Evolutionary conservation across 805 yeast species (phyloP), one percentile per base, ranked within the genome.

Genomic region (Candida mattraensis): DNA sequence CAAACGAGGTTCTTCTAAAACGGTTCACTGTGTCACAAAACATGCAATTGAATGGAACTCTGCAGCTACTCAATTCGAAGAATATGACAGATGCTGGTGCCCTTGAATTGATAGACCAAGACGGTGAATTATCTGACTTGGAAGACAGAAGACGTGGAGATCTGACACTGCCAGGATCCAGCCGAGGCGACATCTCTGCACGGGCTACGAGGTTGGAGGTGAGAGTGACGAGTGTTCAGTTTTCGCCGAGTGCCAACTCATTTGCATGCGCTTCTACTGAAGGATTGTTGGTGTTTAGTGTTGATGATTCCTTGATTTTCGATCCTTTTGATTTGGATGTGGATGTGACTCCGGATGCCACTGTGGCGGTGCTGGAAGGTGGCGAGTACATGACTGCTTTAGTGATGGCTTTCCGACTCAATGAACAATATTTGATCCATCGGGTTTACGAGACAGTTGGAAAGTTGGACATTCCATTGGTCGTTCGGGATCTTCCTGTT

Each of bases 201-300:
- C 73, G 97, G 50, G 74, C 76, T 33, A 70, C 78, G 1, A 75
- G 88, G 46, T 93, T 96, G 0, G 95, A 80, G 48, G 73, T 93
- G n/a, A 69, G 94, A 53, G 88, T 89, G 4, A 77, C 87, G 3
- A 68, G 83, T 3, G 72, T 93, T 18, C 74, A 72, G 48, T 93
- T 89, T 54, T 86, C 96, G 2, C 99, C 99, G 13, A 83, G 96
- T 0, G 83, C 94, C 2, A 71, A 83, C 14, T 79, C 94, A 21
- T 93, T 93, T 69, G 93, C 95, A 1, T 95, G 95, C 26, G 93
- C 96, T 0, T 81, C 96, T 0, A 93, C 99, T 0, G 98, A 91
- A 59, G 99, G 99, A 7, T 66, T 93, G 29, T 66, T 88, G 38
- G 68, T 93, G 1, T 93, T 76, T 58, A 82, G 95, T 1, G 75